These are phyloP conservation scores for Ophiostoma sp. DNA, from an alignment of 2,329 filamentous ascomycete species.

Conservation along the genomic window DNA sequence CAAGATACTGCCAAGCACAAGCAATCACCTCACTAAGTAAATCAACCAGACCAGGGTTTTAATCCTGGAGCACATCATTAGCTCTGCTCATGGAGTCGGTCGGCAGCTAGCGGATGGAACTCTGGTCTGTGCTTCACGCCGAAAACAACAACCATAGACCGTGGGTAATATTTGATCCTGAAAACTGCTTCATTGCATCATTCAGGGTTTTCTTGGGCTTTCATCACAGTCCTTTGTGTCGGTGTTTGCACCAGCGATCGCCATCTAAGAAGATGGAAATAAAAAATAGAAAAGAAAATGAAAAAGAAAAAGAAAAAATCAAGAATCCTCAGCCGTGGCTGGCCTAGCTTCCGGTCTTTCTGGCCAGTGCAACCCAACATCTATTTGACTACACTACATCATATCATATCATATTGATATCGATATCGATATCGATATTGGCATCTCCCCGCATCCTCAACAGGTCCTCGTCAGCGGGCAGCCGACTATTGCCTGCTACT, in stretches of 20 bases:
- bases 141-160: not conserved
- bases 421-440: not conserved
- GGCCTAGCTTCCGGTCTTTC: not conserved
- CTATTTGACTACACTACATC: not conserved
- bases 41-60: not conserved
- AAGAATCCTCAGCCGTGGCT: not conserved
- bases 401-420: not conserved
- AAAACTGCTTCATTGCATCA: too few species aligned
- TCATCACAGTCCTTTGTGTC: not conserved
- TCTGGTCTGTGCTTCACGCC: slow-evolving; percentile 2
- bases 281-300: too few species aligned
- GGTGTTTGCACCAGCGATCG: not conserved
- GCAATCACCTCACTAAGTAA: not conserved
- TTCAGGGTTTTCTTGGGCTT: too few species aligned
- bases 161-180: not conserved
- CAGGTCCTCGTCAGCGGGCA: not conserved
- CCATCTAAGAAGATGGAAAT: too few species aligned
- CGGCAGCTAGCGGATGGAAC: not conserved
- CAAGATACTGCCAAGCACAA: not conserved
- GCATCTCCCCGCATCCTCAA: not conserved
- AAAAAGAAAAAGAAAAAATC: not conserved
- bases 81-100: not conserved
- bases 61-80: not conserved
- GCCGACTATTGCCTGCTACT: not conserved
- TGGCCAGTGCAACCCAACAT: not conserved